Evolutionary conservation across 129 eudicot species (phyloP).

Genomic region (Sambucus nigra): DNA sequence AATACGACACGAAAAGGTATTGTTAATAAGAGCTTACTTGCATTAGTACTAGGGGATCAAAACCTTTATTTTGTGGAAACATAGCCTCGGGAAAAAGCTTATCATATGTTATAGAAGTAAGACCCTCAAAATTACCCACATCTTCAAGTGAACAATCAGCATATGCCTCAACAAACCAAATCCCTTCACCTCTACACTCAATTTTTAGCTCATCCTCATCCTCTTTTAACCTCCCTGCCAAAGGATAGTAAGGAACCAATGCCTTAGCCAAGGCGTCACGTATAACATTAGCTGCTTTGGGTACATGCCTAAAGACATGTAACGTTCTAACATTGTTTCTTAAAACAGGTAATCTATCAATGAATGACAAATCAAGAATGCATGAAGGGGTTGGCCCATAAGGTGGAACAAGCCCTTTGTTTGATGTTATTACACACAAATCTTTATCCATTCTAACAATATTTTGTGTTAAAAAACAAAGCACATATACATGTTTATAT

Average conservation of each 20-base stretch:
- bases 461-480: too few relatives aligned
- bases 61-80: slow-evolving; percentile 5
- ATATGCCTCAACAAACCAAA: slow-evolving; percentile 48
- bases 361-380: slow-evolving; percentile 36
- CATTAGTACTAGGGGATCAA: slow-evolving; percentile 47
- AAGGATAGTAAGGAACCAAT: slow-evolving; percentile 55
- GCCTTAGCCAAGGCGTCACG: slow-evolving; percentile 44
- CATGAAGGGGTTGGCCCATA: slow-evolving; percentile 22
- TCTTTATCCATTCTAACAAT: not conserved
- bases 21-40: too few relatives aligned
- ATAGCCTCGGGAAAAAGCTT: slow-evolving; percentile 30
- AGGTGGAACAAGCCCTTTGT: slow-evolving; percentile 32
- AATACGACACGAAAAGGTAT: too few relatives aligned
- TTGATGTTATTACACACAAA: slow-evolving; percentile 26
- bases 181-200: slow-evolving; percentile 43
- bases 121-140: slow-evolving; percentile 38
- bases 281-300: slow-evolving; percentile 12
- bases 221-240: slow-evolving; percentile 45
- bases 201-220: slow-evolving; percentile 18
- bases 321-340: slow-evolving; percentile 44
- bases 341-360: slow-evolving; percentile 39
- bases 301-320: slow-evolving; percentile 36
- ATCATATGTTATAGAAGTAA: slow-evolving; percentile 27
- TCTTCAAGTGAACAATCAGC: slow-evolving; percentile 31
- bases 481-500: too few relatives aligned